phyloP scores from a whole-genome alignment of 2,329 filamentous ascomycete genomes.

The Lasiodiplodia citricola region DNA sequence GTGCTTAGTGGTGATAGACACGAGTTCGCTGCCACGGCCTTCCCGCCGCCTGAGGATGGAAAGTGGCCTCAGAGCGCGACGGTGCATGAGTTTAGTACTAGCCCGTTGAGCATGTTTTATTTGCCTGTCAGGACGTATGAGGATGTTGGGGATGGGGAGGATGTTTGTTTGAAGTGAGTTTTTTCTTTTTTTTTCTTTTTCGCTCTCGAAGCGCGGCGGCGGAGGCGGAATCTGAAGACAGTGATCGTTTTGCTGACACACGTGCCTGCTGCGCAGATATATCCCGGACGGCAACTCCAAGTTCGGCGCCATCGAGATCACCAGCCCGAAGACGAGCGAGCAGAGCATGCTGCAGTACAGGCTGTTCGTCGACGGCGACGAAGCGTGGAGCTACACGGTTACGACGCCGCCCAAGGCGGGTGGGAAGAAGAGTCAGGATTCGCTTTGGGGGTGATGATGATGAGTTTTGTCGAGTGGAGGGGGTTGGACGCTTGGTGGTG shows the following conservation, averaged over 20 bases:
- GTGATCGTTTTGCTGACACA: background rate
- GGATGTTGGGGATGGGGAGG: slow-evolving; percentile 71
- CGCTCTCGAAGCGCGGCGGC: too few relatives aligned
- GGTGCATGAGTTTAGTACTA: slow-evolving; percentile 90
- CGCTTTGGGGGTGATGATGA: slow-evolving; percentile 48
- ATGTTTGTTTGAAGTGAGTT: slow-evolving; percentile 80
- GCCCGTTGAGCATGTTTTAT: slow-evolving; percentile 92
- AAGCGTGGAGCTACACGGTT: slow-evolving; percentile 71
- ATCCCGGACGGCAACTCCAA: slow-evolving; percentile 87
- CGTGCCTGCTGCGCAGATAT: slow-evolving; percentile 58
- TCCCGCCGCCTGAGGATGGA: slow-evolving; percentile 66
- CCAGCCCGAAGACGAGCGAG: slow-evolving; percentile 65
- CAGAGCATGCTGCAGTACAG: slow-evolving; percentile 79
- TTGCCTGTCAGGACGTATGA: slow-evolving; percentile 82
- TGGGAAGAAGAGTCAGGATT: slow-evolving; percentile 51
- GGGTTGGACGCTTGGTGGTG: background rate
- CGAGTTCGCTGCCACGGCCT: slow-evolving; percentile 89
- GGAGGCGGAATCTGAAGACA: background rate
- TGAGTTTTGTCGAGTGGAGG: background rate
- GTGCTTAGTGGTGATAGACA: slow-evolving; percentile 92
- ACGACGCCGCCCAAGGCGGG: slow-evolving; percentile 49
- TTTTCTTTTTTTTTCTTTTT: too few relatives aligned
- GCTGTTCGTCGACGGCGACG: slow-evolving; percentile 79
- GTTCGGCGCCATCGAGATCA: slow-evolving; percentile 82
- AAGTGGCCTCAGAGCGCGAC: slow-evolving; percentile 54